Evolutionary conservation across 768 basidiomycete species (phyloP).

Genomic region (Serendipita vermifera): DNA sequence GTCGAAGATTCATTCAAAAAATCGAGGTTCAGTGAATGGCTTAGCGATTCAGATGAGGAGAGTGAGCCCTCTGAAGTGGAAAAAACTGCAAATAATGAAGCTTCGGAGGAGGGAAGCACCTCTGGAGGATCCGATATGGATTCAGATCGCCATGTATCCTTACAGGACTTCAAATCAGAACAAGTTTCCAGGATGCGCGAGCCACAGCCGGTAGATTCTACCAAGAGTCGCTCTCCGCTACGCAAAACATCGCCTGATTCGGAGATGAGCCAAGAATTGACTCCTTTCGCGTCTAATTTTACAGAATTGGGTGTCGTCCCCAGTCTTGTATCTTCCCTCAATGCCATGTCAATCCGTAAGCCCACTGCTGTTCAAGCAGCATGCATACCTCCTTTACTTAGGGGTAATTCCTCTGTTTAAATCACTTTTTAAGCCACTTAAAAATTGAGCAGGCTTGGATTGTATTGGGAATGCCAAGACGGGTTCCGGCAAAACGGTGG

Average conservation of each 20-base stretch:
- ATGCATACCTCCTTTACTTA: conserved; percentile 77
- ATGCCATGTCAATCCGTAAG: conserved; percentile 66
- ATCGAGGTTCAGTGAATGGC: background rate
- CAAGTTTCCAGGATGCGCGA: background rate
- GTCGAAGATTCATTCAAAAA: background rate
- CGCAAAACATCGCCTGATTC: background rate
- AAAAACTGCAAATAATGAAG: background rate
- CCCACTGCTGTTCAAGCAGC: conserved; percentile 85
- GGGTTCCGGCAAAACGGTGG: conserved; percentile 94
- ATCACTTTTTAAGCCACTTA: background rate
- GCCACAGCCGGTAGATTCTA: background rate
- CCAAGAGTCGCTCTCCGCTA: background rate
- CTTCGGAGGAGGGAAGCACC: background rate
- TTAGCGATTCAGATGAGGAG: background rate
- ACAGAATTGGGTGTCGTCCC: conserved; percentile 27
- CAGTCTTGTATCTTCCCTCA: conserved; percentile 49
- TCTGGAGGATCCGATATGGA: background rate
- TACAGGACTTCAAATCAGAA: background rate
- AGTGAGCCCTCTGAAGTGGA: background rate
- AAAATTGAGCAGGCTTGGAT: conserved; percentile 54
- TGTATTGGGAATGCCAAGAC: conserved; percentile 98
- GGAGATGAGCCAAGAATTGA: background rate
- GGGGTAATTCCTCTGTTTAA: conserved; percentile 36
- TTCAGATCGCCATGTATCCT: no score
- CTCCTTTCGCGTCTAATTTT: conserved; percentile 19